Base-by-base conservation (phyloP, 2,329 filamentous ascomycete species). In the Ceratocystis variospora region DNA sequence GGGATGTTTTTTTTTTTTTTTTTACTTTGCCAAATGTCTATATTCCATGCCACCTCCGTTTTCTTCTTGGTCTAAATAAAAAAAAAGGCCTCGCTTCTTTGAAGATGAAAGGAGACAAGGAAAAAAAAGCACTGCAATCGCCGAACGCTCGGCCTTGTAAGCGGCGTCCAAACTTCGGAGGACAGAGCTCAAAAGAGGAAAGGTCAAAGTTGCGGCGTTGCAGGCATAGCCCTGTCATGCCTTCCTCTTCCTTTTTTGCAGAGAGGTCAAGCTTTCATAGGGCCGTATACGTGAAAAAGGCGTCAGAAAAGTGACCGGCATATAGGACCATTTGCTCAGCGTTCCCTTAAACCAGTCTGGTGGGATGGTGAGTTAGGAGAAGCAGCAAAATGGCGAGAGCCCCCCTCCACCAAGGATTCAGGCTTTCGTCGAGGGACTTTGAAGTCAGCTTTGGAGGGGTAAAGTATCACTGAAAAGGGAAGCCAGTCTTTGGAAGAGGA, bases 61-160 rank as follows among this genome's bases (percentile, higher is more conserved):
- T 41, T 15, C 12, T 41, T 12, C 3, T 37, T 37, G 0, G 48
- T 25, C 12, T 8, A 25, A 53, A 25, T 22, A 53, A 57, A 59
- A 53, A 57, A 59, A 59, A 59, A 59, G 28, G 55, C 28, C 55
- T 37, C 55, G 37, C 28, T 25, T 53, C n/a, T 8, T 25, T 25
- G 53, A n/a, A 33, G 28, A 31, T 33, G 17, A 17, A 59, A n/a
- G 55, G 55, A 59, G 28, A 15, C 19, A 59, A 37, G n/a, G n/a
- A n/a, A 8, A n/a, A n/a, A 59, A 8, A 57, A 59, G n/a, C 17
- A 19, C 8, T 37, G 6, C 22, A 28, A 5, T 41, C 22, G 55
- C 15, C 55, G 25, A n/a, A 15, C 55, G 55, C 55, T 59, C 55
- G 55, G 55, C 55, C 55, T 59, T 59, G 55, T n/a, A 59, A 59